Evolutionary conservation across 2,329 filamentous ascomycete species (phyloP), one percentile per base, ranked within the genome.

Genomic region (Hymenoscyphus infarciens): DNA sequence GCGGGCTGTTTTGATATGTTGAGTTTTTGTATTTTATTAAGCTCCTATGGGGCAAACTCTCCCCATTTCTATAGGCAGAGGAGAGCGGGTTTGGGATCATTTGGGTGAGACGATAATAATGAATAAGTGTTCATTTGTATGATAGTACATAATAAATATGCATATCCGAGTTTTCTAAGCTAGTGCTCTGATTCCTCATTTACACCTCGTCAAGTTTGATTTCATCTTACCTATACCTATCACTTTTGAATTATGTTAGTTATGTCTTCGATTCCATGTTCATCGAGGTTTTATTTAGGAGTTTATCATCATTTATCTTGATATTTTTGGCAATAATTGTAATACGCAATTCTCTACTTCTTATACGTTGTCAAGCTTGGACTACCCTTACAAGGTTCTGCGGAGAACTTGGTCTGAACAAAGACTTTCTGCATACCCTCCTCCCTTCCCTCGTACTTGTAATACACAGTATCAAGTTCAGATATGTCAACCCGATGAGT

Each of bases 341-440:
- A 35, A 35, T 11, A 7, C 7, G 33, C 33, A 35, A 22, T 49
- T 8, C 42, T 49, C 33, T 64, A 70, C 60, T 69, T 66, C 54
- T 61, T 65, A 60, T 76, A 81, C 10, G 64, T 66, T 5, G 77
- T 83, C 67, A 83, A 65, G 66, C 75, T 69, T 0, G 82, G 81
- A 15, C 75, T 77, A 0, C 78, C 80, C 25, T 61, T 1, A 77
- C 77, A 15, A 75, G 73, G 0, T 83, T 82, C 31, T 77, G 74
- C 1, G 6, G 83, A 86, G 62, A 83, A 84, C 72, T 79, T 82
- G 2, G 84, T 87, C 77, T 86, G 79, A 1, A 83, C 80, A 73
- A 82, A 96, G 1, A 95, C 83, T 81, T 96, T 96, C 75, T 96
- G 91, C 81, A 96, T 90, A 3, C 80, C 79, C 69, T 91, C 87